Percentiles rank a stretch among this genome's conserved stretches.
Evolutionary conservation across 129 eudicot species (phyloP).

Genomic region (Chrysanthemum lavandulifolium): DNA sequence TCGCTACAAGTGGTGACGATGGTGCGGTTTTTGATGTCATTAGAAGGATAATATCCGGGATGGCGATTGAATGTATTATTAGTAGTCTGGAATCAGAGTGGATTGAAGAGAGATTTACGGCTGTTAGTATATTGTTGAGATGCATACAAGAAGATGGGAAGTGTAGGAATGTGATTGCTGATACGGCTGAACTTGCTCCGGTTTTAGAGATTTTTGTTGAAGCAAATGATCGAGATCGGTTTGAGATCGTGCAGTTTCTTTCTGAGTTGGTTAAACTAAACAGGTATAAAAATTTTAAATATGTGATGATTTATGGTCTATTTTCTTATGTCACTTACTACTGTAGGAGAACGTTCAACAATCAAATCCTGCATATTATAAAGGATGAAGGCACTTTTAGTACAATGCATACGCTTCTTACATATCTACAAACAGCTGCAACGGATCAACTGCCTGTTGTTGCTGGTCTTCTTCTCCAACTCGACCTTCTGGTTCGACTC

Average conservation of each 20-base stretch:
- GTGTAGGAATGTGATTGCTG: conserved; percentile 68
- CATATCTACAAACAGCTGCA: conserved; percentile 56
- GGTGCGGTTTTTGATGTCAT: conserved; percentile 33
- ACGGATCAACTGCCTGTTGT: conserved; percentile 60
- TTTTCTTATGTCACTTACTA: conserved; percentile 9
- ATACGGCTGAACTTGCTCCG: conserved; percentile 63
- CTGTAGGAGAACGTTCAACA: conserved; percentile 64
- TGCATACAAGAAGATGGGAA: conserved; percentile 71
- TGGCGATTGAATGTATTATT: conserved; percentile 44
- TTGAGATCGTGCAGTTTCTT: conserved; percentile 72
- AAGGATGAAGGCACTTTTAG: conserved; percentile 80
- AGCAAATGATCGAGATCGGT: conserved; percentile 45
- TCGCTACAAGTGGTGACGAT: conserved; percentile 52
- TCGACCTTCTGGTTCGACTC: conserved; percentile 72
- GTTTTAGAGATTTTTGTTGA: conserved; percentile 56
- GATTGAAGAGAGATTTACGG: conserved; percentile 53
- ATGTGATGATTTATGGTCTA: not conserved
- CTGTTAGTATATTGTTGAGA: conserved; percentile 55
- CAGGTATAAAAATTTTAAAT: conserved; percentile 42
- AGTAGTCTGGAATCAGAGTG: conserved; percentile 47
- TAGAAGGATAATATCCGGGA: conserved; percentile 39
- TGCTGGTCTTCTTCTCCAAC: conserved; percentile 83
- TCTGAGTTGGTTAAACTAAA: conserved; percentile 68
- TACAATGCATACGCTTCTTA: conserved; percentile 77
- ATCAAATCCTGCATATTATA: conserved; percentile 59